These are phyloP conservation scores for Russula foetens DNA, from an alignment of 768 basidiomycete species.

Conservation along the genomic window DNA sequence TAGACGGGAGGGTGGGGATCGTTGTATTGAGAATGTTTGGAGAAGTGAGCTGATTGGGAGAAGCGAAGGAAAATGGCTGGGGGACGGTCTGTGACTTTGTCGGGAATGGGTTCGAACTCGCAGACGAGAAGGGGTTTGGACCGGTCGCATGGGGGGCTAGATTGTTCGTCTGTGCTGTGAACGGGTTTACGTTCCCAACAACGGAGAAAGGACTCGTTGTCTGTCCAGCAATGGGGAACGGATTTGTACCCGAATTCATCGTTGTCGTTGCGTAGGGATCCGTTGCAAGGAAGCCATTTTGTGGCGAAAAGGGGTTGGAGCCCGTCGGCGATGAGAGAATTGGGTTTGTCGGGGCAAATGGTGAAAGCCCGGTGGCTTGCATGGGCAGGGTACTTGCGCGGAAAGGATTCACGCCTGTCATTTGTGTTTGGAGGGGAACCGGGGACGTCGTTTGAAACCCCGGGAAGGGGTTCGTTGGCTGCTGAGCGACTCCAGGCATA, in stretches of 20 bases:
- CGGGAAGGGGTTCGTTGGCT: conserved; percentile 26
- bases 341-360: conserved; percentile 11
- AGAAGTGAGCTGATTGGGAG: neutral
- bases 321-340: conserved; percentile 8
- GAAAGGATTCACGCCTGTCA: conserved; percentile 61
- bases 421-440: conserved; percentile 40
- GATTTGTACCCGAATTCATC: neutral
- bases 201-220: conserved; percentile 10
- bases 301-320: conserved; percentile 11
- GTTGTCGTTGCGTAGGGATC: neutral
- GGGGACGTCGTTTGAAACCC: conserved; percentile 52
- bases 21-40: neutral
- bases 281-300: neutral
- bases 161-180: neutral
- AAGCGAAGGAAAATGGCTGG: conserved; percentile 8
- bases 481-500: conserved; percentile 9
- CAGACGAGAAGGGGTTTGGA: neutral
- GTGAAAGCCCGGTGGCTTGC: conserved; percentile 14
- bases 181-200: conserved; percentile 2
- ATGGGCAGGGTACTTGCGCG: conserved; percentile 53
- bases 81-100: neutral
- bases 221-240: conserved; percentile 2
- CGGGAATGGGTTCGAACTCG: conserved; percentile 5
- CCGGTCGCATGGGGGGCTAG: neutral
- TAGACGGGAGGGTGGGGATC: conserved; percentile 19